phyloP scores from a whole-genome alignment of 345 rosid species.

The Ceriops tagal region DNA sequence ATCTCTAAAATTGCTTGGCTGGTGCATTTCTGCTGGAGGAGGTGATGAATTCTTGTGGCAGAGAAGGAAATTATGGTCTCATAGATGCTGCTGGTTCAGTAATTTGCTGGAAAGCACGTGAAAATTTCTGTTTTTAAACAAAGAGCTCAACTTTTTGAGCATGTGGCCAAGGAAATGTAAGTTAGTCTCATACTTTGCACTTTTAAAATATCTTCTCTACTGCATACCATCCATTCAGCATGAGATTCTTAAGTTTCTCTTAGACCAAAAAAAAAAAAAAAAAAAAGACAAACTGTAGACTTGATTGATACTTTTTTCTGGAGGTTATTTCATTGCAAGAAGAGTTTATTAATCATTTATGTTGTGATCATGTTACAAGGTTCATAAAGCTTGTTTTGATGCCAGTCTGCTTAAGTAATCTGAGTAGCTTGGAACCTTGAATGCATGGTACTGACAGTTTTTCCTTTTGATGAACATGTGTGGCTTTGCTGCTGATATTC shows the following conservation, averaged over 20 bases:
- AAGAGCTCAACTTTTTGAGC: not conserved
- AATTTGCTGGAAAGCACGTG: constrained; percentile 59
- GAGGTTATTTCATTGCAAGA: not conserved
- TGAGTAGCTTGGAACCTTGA: not conserved
- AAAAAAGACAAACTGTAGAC: not conserved
- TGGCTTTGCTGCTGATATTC: not conserved
- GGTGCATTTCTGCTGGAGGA: constrained; percentile 85
- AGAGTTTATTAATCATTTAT: not conserved
- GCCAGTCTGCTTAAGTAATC: not conserved
- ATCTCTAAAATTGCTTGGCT: constrained; percentile 28
- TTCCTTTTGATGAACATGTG: not conserved
- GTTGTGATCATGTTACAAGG: not conserved
- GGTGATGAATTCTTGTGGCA: constrained; percentile 65
- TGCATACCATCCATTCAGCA: not conserved
- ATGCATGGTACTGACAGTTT: not conserved
- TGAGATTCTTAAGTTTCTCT: not conserved
- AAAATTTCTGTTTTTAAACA: too few species aligned
- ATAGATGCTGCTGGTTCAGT: constrained; percentile 58
- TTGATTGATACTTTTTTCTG: not conserved
- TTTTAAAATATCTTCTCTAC: not conserved
- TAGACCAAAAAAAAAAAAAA: not conserved
- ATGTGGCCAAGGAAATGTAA: not conserved
- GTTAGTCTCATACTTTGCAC: not conserved
- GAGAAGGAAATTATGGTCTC: constrained; percentile 56
- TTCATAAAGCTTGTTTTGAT: not conserved